Evolutionary conservation across 2,329 filamentous ascomycete genomes (phyloP).

Genomic region (Fusarium fujikuroi): DNA sequence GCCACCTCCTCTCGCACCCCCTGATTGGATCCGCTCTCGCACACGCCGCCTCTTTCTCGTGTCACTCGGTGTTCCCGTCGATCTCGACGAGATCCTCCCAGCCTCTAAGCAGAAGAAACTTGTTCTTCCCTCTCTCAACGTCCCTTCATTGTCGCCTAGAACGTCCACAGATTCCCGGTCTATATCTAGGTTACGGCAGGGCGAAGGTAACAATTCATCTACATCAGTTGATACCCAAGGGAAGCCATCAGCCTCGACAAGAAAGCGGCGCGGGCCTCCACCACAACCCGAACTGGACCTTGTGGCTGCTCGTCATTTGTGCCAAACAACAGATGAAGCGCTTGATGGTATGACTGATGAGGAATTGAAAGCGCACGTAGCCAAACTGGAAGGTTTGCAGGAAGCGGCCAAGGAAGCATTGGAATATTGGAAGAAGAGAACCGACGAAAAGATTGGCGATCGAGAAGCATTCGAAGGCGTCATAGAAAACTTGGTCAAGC

Average conservation of each 20-base stretch:
- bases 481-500: slow-evolving; percentile 95
- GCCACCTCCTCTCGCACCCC: slow-evolving; percentile 91
- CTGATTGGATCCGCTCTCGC: slow-evolving; percentile 96
- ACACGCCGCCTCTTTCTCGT: slow-evolving; percentile 96
- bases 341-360: slow-evolving; percentile 80
- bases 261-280: slow-evolving; percentile 66
- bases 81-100: slow-evolving; percentile 95
- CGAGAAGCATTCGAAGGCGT: slow-evolving; percentile 95
- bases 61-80: slow-evolving; percentile 93
- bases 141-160: slow-evolving; percentile 66
- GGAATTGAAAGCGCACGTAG: slow-evolving; percentile 79
- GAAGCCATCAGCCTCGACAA: slow-evolving; percentile 56
- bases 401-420: slow-evolving; percentile 79
- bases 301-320: slow-evolving; percentile 80
- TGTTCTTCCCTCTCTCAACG: slow-evolving; percentile 87
- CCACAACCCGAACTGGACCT: slow-evolving; percentile 82
- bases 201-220: slow-evolving; percentile 64
- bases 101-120: slow-evolving; percentile 99
- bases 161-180: slow-evolving; percentile 66
- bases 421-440: slow-evolving; percentile 87
- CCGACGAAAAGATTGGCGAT: slow-evolving; percentile 88
- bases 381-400: slow-evolving; percentile 74
- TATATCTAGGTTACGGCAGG: slow-evolving; percentile 58
- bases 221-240: slow-evolving; percentile 70
- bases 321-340: slow-evolving; percentile 85